phyloP scores from a whole-genome alignment of 331 rosid genomes.

The Rosa hybrid region DNA sequence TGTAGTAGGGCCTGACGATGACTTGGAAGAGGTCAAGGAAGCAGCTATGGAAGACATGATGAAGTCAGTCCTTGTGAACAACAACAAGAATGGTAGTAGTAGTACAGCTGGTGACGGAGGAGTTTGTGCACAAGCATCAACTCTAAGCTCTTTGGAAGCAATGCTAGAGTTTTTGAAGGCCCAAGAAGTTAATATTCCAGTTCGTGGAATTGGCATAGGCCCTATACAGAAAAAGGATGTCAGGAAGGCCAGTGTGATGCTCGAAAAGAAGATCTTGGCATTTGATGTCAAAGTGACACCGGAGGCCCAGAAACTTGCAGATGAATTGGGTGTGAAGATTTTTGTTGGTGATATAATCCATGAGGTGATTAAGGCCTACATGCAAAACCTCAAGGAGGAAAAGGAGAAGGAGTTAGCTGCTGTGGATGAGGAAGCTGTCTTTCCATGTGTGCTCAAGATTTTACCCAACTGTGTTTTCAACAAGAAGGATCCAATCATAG shows the following conservation, averaged over 20 bases:
- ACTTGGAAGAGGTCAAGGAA: slow-evolving; percentile 73
- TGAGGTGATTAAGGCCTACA: slow-evolving; percentile 89
- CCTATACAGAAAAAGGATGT: slow-evolving; percentile 95
- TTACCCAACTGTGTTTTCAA: slow-evolving; percentile 78
- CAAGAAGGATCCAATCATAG: slow-evolving; percentile 93
- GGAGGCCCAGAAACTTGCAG: slow-evolving; percentile 86
- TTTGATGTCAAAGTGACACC: slow-evolving; percentile 92
- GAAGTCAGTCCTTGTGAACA: slow-evolving; percentile 62
- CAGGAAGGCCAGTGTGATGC: slow-evolving; percentile 94
- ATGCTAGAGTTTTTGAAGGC: slow-evolving; percentile 84
- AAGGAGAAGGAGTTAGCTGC: slow-evolving; percentile 79
- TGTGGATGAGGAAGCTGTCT: slow-evolving; percentile 67
- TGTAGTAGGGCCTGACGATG: slow-evolving; percentile 82
- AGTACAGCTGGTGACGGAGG: slow-evolving; percentile 40
- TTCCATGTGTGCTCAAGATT: slow-evolving; percentile 77
- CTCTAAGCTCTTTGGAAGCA: slow-evolving; percentile 96
- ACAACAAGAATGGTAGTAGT: slow-evolving; percentile 66
- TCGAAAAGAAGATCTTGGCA: slow-evolving; percentile 89
- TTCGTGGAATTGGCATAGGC: slow-evolving; percentile 82
- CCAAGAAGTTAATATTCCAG: slow-evolving; percentile 84
- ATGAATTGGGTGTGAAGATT: slow-evolving; percentile 69
- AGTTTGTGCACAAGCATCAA: slow-evolving; percentile 91
- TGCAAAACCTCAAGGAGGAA: slow-evolving; percentile 83
- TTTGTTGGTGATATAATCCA: slow-evolving; percentile 86
- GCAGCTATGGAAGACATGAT: slow-evolving; percentile 70